phyloP scores from a whole-genome alignment of 108 stramenopile species.

The Fistulifera pelliculosa region DNA sequence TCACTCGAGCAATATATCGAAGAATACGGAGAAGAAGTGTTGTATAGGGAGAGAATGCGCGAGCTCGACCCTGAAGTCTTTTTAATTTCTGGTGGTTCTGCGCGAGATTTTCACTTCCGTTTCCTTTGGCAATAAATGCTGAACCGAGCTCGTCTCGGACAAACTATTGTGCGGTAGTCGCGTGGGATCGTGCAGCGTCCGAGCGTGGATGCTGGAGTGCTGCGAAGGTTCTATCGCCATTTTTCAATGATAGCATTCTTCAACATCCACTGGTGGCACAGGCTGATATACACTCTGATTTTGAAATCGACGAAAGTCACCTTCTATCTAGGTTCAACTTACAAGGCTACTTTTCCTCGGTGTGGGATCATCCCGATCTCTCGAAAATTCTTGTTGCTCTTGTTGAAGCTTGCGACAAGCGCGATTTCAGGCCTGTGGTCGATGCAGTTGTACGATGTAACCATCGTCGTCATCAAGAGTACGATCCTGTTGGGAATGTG shows the following conservation, averaged over 20 bases:
- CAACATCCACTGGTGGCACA: background rate
- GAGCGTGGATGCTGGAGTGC: slow-evolving; percentile 51
- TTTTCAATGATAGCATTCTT: background rate
- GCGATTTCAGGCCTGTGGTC: slow-evolving; percentile 62
- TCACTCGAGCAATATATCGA: slow-evolving; percentile 52
- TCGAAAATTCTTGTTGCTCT: slow-evolving; percentile 60
- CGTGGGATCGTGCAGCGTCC: slow-evolving; percentile 66
- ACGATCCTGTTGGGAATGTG: background rate
- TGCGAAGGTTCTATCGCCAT: slow-evolving; percentile 39
- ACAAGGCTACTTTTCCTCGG: slow-evolving; percentile 52
- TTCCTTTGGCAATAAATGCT: slow-evolving; percentile 48
- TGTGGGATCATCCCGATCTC: slow-evolving; percentile 78
- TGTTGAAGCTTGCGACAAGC: slow-evolving; percentile 76
- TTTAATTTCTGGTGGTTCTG: slow-evolving; percentile 85
- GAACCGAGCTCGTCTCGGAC: slow-evolving; percentile 8
- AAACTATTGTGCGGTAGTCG: slow-evolving; percentile 55
- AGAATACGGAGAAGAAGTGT: slow-evolving; percentile 62
- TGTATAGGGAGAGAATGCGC: slow-evolving; percentile 52
- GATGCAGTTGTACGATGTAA: slow-evolving; percentile 63
- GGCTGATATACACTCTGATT: slow-evolving; percentile 7
- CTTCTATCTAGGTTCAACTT: slow-evolving; percentile 65
- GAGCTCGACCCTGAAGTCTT: slow-evolving; percentile 57
- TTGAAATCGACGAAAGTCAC: slow-evolving; percentile 33
- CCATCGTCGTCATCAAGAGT: slow-evolving; percentile 16
- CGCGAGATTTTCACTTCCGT: slow-evolving; percentile 68